These are phyloP conservation scores for Graphilbum ipis-grandicollis DNA, from an alignment of 2,329 filamentous ascomycete species.

Conservation along the genomic window DNA sequence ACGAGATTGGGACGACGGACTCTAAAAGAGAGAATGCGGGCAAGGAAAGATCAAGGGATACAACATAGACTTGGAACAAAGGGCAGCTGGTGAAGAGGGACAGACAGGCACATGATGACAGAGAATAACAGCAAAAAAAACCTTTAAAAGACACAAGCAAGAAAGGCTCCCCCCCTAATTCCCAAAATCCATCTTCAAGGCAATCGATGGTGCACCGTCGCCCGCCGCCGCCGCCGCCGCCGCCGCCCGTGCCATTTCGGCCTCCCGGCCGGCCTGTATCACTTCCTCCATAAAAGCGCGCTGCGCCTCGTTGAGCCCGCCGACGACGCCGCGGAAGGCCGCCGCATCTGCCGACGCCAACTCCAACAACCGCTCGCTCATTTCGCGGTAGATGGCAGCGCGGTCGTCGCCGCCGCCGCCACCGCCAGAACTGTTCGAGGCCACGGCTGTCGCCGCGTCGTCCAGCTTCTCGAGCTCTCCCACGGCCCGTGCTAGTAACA, in stretches of 20 bases:
- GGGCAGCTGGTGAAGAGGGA: no score
- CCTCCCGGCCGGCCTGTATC: conserved; percentile 43
- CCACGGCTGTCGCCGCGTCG: not conserved
- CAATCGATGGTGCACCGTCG: conserved; percentile 60
- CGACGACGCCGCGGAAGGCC: conserved; percentile 59
- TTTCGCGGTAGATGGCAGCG: conserved; percentile 49
- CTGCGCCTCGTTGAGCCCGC: conserved; percentile 50
- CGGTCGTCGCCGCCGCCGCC: not conserved
- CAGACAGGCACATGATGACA: no score
- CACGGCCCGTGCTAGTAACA: conserved; percentile 55
- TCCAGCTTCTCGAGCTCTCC: conserved; percentile 18
- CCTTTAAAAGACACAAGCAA: no score
- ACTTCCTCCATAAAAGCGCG: conserved; percentile 68
- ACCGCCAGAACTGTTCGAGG: not conserved
- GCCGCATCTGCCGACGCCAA: conserved; percentile 58
- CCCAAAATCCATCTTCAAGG: conserved; percentile 86
- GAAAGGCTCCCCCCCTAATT: no score
- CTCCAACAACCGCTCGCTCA: conserved; percentile 60
- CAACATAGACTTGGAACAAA: no score
- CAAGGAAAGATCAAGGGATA: no score
- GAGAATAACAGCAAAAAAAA: no score
- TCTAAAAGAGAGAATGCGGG: no score
- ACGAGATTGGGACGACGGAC: no score
- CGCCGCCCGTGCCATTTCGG: conserved; percentile 11
- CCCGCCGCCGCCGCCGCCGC: conserved; percentile 12